Conservation (phyloP, 2,329 filamentous ascomycete species). For the Penicillium olsonii region DNA sequence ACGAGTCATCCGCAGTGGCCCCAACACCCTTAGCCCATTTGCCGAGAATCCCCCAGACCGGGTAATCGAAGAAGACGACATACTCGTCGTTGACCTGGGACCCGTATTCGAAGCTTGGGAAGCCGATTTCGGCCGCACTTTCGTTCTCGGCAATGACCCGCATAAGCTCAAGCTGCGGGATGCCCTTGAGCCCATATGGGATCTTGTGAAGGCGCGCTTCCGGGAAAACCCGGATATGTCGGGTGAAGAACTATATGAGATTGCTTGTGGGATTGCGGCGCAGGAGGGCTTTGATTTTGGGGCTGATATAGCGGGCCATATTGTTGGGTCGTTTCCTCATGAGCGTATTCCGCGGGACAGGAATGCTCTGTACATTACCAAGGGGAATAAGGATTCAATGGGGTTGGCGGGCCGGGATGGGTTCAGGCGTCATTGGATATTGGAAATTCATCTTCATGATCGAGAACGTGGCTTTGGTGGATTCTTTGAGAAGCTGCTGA, state of each 20-base stretch:
- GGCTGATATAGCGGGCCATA: constrained; percentile 49
- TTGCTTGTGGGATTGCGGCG: constrained; percentile 42
- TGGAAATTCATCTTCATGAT: constrained; percentile 53
- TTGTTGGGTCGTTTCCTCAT: constrained; percentile 55
- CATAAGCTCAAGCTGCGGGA: constrained; percentile 49
- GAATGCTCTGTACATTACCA: constrained; percentile 48
- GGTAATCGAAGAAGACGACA: constrained; percentile 51
- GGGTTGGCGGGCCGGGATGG: constrained; percentile 42
- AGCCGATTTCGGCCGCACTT: constrained; percentile 57
- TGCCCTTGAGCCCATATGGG: constrained; percentile 50
- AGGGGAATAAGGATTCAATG: constrained; percentile 49
- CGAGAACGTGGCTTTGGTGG: constrained; percentile 40
- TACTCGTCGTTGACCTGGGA: constrained; percentile 55
- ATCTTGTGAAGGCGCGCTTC: constrained; percentile 46
- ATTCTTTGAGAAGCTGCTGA: constrained; percentile 46
- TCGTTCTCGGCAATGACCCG: constrained; percentile 52
- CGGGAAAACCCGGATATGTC: constrained; percentile 48
- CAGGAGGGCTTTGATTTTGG: constrained; percentile 49
- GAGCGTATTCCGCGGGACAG: constrained; percentile 54
- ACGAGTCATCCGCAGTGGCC: constrained; percentile 52
- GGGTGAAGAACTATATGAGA: constrained; percentile 50
- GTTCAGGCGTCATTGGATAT: constrained; percentile 51
- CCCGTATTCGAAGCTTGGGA: constrained; percentile 57
- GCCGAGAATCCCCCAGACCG: constrained; percentile 54
- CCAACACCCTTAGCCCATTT: constrained; percentile 53